phyloP scores from a whole-genome alignment of 176 grass and related monocot genomes.

The Melocanna baccifera region DNA sequence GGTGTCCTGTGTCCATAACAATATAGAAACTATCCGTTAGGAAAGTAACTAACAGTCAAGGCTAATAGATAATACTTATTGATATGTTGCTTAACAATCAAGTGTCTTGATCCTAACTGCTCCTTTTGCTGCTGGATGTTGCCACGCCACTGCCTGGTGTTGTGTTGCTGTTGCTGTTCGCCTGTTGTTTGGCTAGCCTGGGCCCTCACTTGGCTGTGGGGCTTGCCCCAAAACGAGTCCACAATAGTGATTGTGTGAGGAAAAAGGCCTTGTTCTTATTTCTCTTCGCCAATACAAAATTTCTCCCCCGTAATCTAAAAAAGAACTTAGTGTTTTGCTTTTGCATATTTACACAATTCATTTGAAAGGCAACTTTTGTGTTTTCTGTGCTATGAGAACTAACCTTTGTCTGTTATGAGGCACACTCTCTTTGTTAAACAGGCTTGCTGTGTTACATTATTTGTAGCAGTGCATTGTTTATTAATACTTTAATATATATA shows the following conservation, averaged over 20 bases:
- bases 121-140: background rate
- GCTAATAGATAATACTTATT: background rate
- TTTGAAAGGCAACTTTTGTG: background rate
- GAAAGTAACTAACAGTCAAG: background rate
- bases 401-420: background rate
- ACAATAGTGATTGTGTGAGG: background rate
- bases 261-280: background rate
- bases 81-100: background rate
- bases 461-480: background rate
- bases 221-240: background rate
- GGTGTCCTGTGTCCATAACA: background rate
- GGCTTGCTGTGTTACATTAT: background rate
- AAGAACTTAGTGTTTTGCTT: background rate
- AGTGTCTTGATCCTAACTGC: background rate
- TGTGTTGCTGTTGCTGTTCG: background rate
- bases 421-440: background rate
- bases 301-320: background rate
- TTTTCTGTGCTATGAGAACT: background rate
- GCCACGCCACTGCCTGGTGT: background rate
- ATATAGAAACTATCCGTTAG: background rate
- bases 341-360: background rate
- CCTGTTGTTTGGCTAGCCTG: background rate
- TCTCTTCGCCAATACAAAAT: background rate
- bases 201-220: background rate
- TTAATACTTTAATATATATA: background rate